Conservation (phyloP, 768 basidiomycete genomes). For the Boletus eberwhitei region DNA sequence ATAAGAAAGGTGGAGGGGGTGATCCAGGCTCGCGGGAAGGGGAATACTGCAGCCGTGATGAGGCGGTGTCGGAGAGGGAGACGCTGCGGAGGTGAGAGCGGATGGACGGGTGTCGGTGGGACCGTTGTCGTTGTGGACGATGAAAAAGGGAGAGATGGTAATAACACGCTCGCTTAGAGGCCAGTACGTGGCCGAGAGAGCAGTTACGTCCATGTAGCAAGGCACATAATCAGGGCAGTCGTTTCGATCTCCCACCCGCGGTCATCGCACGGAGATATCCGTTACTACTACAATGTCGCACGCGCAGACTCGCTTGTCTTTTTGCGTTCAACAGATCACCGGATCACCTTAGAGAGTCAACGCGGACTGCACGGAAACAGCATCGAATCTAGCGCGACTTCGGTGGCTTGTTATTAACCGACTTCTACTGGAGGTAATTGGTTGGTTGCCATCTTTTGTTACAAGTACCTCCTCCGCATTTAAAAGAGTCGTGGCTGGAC, state of each 20-base stretch:
- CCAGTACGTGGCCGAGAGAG: neutral
- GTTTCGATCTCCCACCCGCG: conserved; percentile 2
- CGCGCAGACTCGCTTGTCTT: too few species aligned
- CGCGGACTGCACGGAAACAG: too few species aligned
- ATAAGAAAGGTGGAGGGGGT: neutral
- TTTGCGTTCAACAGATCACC: too few species aligned
- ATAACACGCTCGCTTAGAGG: neutral
- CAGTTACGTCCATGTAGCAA: neutral
- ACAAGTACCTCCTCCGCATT: too few species aligned
- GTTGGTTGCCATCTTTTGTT: too few species aligned
- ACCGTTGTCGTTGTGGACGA: neutral
- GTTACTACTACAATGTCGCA: neutral
- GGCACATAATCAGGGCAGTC: too few species aligned
- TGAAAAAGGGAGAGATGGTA: neutral
- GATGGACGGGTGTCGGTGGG: too few species aligned
- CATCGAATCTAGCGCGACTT: too few species aligned
- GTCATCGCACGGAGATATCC: conserved; percentile 13
- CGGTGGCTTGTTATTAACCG: too few species aligned
- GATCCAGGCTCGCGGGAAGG: conserved; percentile 4
- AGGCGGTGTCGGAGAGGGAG: neutral
- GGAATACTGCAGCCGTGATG: neutral
- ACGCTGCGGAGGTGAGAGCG: neutral
- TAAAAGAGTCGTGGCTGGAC: too few species aligned
- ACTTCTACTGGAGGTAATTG: too few species aligned
- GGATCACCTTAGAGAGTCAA: too few species aligned